Evolutionary conservation across 257 asterid species (phyloP).

Genomic region (Solanum chilense): DNA sequence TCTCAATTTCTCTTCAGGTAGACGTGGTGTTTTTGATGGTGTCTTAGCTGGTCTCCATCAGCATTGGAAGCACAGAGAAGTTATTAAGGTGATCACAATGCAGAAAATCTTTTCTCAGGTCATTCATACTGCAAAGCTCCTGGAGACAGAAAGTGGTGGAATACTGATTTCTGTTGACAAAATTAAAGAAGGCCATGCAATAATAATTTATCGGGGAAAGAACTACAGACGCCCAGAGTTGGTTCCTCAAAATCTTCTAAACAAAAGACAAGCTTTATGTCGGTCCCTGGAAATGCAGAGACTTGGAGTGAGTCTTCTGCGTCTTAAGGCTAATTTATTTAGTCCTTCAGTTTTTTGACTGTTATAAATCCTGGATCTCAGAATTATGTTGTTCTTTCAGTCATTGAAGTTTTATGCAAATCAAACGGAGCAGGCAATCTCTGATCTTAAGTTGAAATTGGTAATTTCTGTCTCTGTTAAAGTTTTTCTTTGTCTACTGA

Average conservation of each 20-base stretch:
- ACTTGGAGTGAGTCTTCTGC: constrained; percentile 57
- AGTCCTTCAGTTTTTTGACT: background rate
- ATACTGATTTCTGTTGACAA: constrained; percentile 53
- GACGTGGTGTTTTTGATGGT: constrained; percentile 77
- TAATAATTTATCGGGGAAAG: constrained; percentile 87
- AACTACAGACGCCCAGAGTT: constrained; percentile 68
- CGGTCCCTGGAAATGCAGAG: constrained; percentile 87
- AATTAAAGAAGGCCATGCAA: constrained; percentile 86
- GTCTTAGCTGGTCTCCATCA: constrained; percentile 83
- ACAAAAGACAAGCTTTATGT: constrained; percentile 59
- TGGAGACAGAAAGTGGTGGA: constrained; percentile 74
- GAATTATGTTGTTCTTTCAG: constrained; percentile 15
- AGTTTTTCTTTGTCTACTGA: background rate
- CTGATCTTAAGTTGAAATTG: constrained; percentile 44
- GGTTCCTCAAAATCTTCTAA: constrained; percentile 38
- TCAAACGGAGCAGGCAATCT: constrained; percentile 47
- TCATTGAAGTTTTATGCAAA: constrained; percentile 75
- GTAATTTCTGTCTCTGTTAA: constrained; percentile 20
- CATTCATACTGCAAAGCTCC: constrained; percentile 45
- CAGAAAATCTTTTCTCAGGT: constrained; percentile 62
- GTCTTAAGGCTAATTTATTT: background rate
- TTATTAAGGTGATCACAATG: constrained; percentile 85
- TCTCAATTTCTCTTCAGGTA: constrained; percentile 45
- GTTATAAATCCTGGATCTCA: background rate
- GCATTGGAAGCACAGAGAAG: constrained; percentile 94